A percentile compares a stretch with the other conserved stretches of the same genome.
These are phyloP conservation scores for Brassica carinata DNA, from an alignment of 345 rosid genomes.

Conservation along the genomic window DNA sequence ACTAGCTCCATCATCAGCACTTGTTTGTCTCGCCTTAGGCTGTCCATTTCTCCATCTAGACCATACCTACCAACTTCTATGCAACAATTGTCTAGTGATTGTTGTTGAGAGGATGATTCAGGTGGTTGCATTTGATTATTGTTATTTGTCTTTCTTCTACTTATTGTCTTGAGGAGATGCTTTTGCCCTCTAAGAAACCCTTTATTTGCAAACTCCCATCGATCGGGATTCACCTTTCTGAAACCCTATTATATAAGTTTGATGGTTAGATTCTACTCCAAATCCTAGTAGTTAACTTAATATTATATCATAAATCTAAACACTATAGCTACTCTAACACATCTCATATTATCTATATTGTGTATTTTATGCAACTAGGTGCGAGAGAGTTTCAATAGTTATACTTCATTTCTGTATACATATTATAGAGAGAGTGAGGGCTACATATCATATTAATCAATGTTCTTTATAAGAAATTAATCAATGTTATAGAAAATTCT, in stretches of 20 bases:
- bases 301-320: neutral
- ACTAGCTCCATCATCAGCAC: conserved; percentile 62
- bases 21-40: conserved; percentile 64
- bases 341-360: neutral
- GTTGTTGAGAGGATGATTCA: conserved; percentile 45
- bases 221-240: conserved; percentile 92
- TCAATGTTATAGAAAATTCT: neutral
- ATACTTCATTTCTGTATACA: neutral
- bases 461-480: neutral
- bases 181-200: conserved; percentile 72
- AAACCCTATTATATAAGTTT: conserved; percentile 61
- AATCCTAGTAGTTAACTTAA: neutral
- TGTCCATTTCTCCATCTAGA: conserved; percentile 57
- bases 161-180: conserved; percentile 62
- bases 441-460: conserved; percentile 11
- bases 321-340: neutral
- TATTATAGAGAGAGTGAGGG: neutral
- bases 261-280: conserved; percentile 34
- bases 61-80: conserved; percentile 72
- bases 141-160: conserved; percentile 52
- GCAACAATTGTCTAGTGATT: conserved; percentile 52
- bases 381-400: neutral
- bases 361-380: conserved; percentile 33
- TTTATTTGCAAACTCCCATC: conserved; percentile 88
- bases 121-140: conserved; percentile 35